Conservation (phyloP, 2,329 filamentous ascomycete genomes). For the Hortaea werneckii region DNA sequence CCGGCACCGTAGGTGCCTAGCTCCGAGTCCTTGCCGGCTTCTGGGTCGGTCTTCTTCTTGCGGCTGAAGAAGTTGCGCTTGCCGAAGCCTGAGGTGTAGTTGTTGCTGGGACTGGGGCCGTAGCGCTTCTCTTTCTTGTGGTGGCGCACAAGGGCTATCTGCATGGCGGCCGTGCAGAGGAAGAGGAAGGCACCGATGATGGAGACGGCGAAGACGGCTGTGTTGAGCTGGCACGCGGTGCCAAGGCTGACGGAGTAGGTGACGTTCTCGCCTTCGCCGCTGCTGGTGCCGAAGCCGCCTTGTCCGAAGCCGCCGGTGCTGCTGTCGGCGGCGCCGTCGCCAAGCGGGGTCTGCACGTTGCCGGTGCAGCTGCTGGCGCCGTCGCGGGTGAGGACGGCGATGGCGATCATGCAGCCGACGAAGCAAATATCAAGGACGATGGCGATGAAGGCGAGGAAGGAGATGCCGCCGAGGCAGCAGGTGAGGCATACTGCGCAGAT, state of each 20-base stretch:
- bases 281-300: conserved; percentile 32
- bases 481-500: conserved; percentile 62
- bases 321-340: conserved; percentile 46
- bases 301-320: conserved; percentile 41
- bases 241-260: conserved; percentile 38
- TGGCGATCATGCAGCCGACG: conserved; percentile 66
- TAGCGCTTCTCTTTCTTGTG: conserved; percentile 66
- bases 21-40: conserved; percentile 33
- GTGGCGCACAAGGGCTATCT: conserved; percentile 57
- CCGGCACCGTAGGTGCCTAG: conserved; percentile 27
- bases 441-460: conserved; percentile 61
- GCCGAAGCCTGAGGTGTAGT: conserved; percentile 55
- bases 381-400: conserved; percentile 62
- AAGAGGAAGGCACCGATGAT: conserved; percentile 74
- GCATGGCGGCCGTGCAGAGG: conserved; percentile 58
- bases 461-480: conserved; percentile 67
- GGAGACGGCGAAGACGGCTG: conserved; percentile 64
- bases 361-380: conserved; percentile 59
- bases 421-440: conserved; percentile 71
- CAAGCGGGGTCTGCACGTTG: conserved; percentile 57
- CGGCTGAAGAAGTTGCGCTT: conserved; percentile 27
- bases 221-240: conserved; percentile 67
- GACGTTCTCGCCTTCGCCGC: conserved; percentile 29
- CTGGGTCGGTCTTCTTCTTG: conserved; percentile 25
- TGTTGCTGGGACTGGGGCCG: conserved; percentile 54